Evolutionary conservation across 148 eudicot genomes (phyloP).

Genomic region (Vaccinium corymbosum): DNA sequence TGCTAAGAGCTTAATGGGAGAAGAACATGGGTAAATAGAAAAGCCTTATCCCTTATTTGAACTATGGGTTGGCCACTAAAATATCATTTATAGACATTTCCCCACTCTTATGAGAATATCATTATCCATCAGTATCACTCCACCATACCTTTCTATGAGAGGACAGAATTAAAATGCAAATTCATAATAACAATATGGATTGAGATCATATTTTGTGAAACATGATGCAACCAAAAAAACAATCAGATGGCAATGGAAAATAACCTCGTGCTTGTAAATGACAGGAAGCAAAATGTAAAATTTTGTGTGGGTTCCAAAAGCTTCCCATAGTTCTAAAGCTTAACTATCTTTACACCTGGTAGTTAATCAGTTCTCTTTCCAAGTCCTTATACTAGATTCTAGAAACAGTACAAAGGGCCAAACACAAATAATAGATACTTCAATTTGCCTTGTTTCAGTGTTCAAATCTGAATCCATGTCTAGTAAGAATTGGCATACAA

Average conservation of each 20-base stretch:
- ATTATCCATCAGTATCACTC: too few relatives aligned
- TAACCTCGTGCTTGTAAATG: constrained; percentile 2
- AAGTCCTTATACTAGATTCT: background rate
- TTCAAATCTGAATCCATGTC: background rate
- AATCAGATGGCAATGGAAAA: background rate
- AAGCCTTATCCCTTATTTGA: background rate
- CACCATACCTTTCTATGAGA: background rate
- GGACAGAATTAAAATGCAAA: background rate
- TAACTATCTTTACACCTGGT: background rate
- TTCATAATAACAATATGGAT: background rate
- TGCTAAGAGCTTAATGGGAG: background rate
- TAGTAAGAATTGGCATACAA: background rate
- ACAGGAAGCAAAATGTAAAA: background rate
- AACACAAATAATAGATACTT: background rate
- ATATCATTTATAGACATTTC: too few relatives aligned
- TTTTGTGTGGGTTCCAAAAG: background rate
- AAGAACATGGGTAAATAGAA: background rate
- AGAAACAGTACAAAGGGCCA: background rate
- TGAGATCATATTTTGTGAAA: background rate
- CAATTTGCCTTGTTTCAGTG: background rate
- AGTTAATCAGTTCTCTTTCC: background rate
- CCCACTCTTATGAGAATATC: too few relatives aligned
- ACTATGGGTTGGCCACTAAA: too few relatives aligned
- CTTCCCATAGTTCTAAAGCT: too few relatives aligned
- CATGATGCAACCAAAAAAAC: background rate